Evolutionary conservation across 495 filamentous ascomycete species (phyloP).

Genomic region (Xylaria intraflava): DNA sequence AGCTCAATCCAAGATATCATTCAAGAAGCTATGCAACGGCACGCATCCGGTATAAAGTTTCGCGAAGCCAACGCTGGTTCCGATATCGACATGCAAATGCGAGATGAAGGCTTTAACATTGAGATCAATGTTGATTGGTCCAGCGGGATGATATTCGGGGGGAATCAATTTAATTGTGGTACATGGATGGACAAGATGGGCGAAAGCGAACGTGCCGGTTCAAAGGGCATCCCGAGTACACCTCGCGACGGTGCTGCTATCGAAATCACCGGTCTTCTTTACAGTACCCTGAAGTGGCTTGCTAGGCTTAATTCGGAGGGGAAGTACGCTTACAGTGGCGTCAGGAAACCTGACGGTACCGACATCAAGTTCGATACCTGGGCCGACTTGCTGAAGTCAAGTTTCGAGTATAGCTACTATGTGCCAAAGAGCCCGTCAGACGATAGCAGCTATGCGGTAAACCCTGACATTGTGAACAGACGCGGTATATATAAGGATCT

Average conservation of each 20-base stretch:
- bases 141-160: constrained; percentile 88
- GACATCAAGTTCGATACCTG: constrained; percentile 70
- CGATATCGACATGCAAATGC: constrained; percentile 87
- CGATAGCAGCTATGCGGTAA: constrained; percentile 71
- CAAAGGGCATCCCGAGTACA: constrained; percentile 91
- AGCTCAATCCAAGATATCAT: constrained; percentile 82
- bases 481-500: constrained; percentile 98
- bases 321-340: constrained; percentile 63
- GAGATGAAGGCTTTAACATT: constrained; percentile 80
- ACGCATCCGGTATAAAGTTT: constrained; percentile 84
- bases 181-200: constrained; percentile 99
- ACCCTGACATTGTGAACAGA: constrained; percentile 70
- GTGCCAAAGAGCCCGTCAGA: constrained; percentile 62
- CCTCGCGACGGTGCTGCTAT: constrained; percentile 92
- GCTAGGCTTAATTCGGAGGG: constrained; percentile 56
- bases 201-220: constrained; percentile 85
- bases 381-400: constrained; percentile 72
- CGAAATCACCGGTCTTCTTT: constrained; percentile 88
- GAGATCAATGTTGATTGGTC: constrained; percentile 88
- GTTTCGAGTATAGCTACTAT: constrained; percentile 88
- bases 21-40: constrained; percentile 86
- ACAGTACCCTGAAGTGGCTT: constrained; percentile 82
- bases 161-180: constrained; percentile 89
- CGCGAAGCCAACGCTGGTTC: constrained; percentile 91
- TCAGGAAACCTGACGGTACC: constrained; percentile 52